Conservation (phyloP, 2,329 filamentous ascomycete genomes). For the Tolypocladium tropicale region DNA sequence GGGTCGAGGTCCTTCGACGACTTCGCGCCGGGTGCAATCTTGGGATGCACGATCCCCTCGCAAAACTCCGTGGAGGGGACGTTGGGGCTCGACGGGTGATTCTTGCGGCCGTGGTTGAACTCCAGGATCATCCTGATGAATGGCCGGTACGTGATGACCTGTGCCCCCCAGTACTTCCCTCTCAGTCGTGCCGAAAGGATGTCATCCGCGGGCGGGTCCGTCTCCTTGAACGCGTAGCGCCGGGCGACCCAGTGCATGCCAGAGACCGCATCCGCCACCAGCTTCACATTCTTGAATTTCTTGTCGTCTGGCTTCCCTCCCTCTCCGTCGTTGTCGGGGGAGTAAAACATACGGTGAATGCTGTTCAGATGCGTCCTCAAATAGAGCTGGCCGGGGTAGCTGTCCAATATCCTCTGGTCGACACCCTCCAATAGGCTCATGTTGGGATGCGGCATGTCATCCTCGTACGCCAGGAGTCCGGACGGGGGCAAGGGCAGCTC, state of each 20-base stretch:
- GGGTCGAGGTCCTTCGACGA: conserved; percentile 28
- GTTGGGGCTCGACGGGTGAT: conserved; percentile 22
- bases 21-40: conserved; percentile 25
- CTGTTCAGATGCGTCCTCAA: conserved; percentile 54
- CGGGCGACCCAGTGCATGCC: conserved; percentile 36
- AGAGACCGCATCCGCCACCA: conserved; percentile 32
- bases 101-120: conserved; percentile 26
- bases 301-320: conserved; percentile 14
- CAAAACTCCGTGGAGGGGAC: conserved; percentile 24
- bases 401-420: conserved; percentile 39
- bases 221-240: conserved; percentile 48
- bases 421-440: conserved; percentile 33
- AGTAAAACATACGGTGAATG: conserved; percentile 48
- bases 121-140: conserved; percentile 52
- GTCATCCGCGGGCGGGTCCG: conserved; percentile 60
- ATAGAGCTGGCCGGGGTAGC: conserved; percentile 54
- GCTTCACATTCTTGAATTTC: conserved; percentile 35
- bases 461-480: conserved; percentile 49
- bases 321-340: conserved; percentile 27
- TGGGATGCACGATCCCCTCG: conserved; percentile 24
- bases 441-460: conserved; percentile 58
- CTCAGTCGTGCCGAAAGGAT: conserved; percentile 77
- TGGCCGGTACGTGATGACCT: conserved; percentile 80
- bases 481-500: conserved; percentile 61
- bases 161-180: conserved; percentile 89